Evolutionary conservation across 1,139 yeast species (phyloP).

Genomic region (Taiozyma sp.): DNA sequence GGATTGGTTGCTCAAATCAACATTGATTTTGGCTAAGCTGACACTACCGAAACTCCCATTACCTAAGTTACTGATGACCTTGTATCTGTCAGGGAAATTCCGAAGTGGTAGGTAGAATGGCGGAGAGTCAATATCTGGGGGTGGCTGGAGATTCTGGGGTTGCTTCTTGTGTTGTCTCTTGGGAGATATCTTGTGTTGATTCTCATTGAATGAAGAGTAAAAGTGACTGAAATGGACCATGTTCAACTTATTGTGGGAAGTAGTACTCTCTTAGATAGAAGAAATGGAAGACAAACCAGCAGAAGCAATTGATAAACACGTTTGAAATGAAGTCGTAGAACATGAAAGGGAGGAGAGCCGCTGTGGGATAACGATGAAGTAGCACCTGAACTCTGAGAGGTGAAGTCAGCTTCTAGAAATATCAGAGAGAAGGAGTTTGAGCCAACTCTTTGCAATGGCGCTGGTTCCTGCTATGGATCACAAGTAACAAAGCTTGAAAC

Average conservation of each 20-base stretch:
- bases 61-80: conserved; percentile 51
- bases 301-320: conserved; percentile 6
- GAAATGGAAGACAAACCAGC: conserved; percentile 10
- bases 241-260: neutral
- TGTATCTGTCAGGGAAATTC: conserved; percentile 41
- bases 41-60: conserved; percentile 79
- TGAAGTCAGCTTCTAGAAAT: too few relatives aligned
- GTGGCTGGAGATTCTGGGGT: conserved; percentile 12
- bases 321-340: conserved; percentile 5
- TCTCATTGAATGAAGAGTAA: conserved; percentile 3
- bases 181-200: neutral
- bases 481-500: neutral
- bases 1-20: conserved; percentile 18
- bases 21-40: conserved; percentile 46
- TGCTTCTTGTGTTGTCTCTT: neutral
- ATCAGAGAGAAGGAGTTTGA: neutral
- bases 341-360: neutral
- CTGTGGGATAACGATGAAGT: neutral
- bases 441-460: neutral
- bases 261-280: conserved; percentile 9
- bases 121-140: conserved; percentile 32
- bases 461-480: neutral
- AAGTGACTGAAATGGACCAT: neutral
- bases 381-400: neutral
- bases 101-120: conserved; percentile 38